Base-by-base conservation (phyloP, 208 protist genomes). In the Trypanosoma congolense region DNA sequence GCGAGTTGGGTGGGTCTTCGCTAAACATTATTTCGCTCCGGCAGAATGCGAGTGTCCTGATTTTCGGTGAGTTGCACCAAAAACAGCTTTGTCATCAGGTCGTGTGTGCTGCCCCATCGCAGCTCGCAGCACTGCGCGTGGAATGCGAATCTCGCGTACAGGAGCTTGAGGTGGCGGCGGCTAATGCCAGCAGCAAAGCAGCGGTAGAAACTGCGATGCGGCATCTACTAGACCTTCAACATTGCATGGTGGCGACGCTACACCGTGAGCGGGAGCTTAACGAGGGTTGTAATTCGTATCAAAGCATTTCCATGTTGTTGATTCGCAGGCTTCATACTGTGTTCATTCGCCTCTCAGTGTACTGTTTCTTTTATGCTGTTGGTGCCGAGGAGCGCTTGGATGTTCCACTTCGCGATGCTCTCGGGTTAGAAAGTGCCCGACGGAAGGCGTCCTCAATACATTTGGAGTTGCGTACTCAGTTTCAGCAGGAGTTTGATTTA, bases 191-290 rank as follows among this genome's bases (percentile, higher is more conserved):
- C 6, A 29, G 49, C 49, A 18, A 61, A 28, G n/a, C 42, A 14
- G 6, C 55, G 19, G 49, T 35, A 47, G 41, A 47, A 12, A 48
- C 59, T 19, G 58, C 65, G 10, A 40, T 83, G 14, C 41, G 63
- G 29, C 40, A 77, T n/a, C 48, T 72, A 35, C 72, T 80, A 12
- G 67, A 70, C 40, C 19, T 81, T 45, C 65, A 74, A 38, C 65
- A 86, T 56, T 59, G 54, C 57, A 35, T 83, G 29, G 67, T 82
- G 30, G 82, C 77, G 6, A 71, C 82, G 4, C 53, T 83, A 18
- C 51, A 66, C 14, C 82, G 77, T n/a, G 69, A 87, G 61, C 55
- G 62, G 19, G 62, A 69, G 48, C 62, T 69, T 40, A 69, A 57
- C 47, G 51, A 41, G 12, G 65, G 75, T 19, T 22, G 70, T 43